A percentile compares a stretch with the other conserved stretches of the same genome.
Evolutionary conservation across 2,329 filamentous ascomycete genomes (phyloP).

Genomic region (Xylariaceae sp.): DNA sequence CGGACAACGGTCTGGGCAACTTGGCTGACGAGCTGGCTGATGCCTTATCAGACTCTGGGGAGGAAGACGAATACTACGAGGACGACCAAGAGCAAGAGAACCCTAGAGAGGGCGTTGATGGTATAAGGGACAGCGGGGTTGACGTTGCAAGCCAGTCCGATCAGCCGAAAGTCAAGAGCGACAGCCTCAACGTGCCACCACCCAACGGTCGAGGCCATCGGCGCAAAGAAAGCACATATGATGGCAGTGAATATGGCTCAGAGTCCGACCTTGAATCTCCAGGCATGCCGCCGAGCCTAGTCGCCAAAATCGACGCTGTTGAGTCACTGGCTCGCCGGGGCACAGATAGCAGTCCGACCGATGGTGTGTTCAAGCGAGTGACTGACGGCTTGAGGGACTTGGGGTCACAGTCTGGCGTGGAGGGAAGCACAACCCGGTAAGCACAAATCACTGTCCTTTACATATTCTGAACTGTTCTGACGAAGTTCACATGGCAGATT

Average conservation of each 20-base stretch:
- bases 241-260: constrained; percentile 70
- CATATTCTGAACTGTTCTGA: not conserved
- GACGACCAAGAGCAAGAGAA: constrained; percentile 28
- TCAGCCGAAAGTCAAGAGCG: constrained; percentile 29
- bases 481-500: constrained; percentile 43
- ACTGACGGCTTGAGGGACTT: constrained; percentile 67
- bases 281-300: constrained; percentile 62
- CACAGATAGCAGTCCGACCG: constrained; percentile 58
- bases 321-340: constrained; percentile 65
- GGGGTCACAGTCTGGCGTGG: constrained; percentile 68
- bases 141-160: constrained; percentile 33
- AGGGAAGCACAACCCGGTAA: constrained; percentile 68
- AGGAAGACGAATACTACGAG: constrained; percentile 49
- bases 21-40: constrained; percentile 78
- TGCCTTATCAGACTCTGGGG: constrained; percentile 63
- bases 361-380: constrained; percentile 64
- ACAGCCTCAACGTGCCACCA: constrained; percentile 42
- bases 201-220: constrained; percentile 42
- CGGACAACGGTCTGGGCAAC: constrained; percentile 64
- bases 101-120: constrained; percentile 23
- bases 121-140: constrained; percentile 37
- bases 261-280: constrained; percentile 66
- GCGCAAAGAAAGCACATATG: constrained; percentile 56
- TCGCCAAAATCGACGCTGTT: constrained; percentile 67
- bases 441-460: constrained; percentile 8